Percentiles rank a stretch among this genome's conserved stretches.
Conservation (phyloP, 805 yeast genomes). For the Candida germanica region DNA sequence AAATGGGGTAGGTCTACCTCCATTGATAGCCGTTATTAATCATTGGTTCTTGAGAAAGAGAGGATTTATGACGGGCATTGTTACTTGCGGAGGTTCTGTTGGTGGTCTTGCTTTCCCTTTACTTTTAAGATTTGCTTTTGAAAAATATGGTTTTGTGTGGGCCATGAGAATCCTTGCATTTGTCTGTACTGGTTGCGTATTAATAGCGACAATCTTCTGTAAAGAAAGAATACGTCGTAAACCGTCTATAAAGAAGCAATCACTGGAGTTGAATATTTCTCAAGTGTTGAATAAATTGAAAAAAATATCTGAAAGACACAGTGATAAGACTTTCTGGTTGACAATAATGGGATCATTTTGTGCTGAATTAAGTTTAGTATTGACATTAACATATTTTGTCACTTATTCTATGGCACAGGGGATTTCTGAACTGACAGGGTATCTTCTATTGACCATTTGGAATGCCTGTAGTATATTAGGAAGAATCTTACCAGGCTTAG, state of each 20-base stretch:
- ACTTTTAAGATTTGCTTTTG: constrained; percentile 44
- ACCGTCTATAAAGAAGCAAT: background rate
- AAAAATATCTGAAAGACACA: constrained; percentile 5
- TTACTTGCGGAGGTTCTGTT: constrained; percentile 63
- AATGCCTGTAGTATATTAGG: constrained; percentile 50
- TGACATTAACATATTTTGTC: constrained; percentile 53
- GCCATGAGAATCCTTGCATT: constrained; percentile 49
- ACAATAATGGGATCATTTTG: constrained; percentile 34
- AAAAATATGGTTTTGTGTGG: constrained; percentile 54
- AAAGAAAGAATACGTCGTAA: constrained; percentile 23
- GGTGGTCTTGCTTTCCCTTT: constrained; percentile 66
- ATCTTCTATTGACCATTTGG: constrained; percentile 44
- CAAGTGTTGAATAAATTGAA: background rate
- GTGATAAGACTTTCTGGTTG: constrained; percentile 19
- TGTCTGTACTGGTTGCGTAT: constrained; percentile 24
- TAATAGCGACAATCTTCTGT: constrained; percentile 21
- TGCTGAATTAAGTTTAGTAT: constrained; percentile 51
- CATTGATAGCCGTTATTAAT: constrained; percentile 57
- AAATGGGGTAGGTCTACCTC: constrained; percentile 56
- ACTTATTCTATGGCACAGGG: constrained; percentile 56
- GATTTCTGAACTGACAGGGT: constrained; percentile 40
- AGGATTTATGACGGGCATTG: constrained; percentile 56
- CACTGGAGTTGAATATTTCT: background rate
- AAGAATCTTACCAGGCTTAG: constrained; percentile 50
- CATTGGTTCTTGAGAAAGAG: constrained; percentile 64